phyloP scores from a whole-genome alignment of 1,284 basidiomycete species.

The Apiotrichum brassicae region DNA sequence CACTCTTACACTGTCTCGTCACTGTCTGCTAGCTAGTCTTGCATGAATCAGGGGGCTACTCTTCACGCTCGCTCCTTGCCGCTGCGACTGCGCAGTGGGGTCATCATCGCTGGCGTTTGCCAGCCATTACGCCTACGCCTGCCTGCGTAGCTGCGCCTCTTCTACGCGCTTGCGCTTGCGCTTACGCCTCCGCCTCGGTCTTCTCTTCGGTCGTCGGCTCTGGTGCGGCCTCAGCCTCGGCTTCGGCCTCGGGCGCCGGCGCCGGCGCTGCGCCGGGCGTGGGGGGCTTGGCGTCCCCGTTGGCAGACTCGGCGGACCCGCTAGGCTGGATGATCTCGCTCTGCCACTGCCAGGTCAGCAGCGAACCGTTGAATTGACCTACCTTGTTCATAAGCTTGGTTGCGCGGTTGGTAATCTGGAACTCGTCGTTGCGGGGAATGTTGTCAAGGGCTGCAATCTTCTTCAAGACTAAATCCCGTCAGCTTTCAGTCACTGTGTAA shows the following conservation, averaged over 20 bases:
- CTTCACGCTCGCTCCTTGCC: slow-evolving; percentile 2
- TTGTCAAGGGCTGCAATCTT: slow-evolving; percentile 68
- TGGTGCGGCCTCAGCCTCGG: slow-evolving; percentile 5
- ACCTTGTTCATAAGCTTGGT: slow-evolving; percentile 49
- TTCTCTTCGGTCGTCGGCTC: slow-evolving; percentile 10
- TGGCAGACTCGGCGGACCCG: slow-evolving; percentile 16
- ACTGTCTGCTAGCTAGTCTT: too few relatives aligned
- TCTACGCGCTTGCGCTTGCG: slow-evolving; percentile 3
- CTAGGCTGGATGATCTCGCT: slow-evolving; percentile 19
- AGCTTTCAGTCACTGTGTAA: neutral
- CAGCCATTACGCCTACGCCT: neutral
- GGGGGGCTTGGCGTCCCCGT: slow-evolving; percentile 51
- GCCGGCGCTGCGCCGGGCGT: neutral
- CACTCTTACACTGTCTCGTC: too few relatives aligned
- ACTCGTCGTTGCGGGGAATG: slow-evolving; percentile 77
- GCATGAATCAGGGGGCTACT: slow-evolving; percentile 4
- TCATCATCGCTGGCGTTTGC: neutral
- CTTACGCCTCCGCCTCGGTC: too few relatives aligned
- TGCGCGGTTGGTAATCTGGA: slow-evolving; percentile 72
- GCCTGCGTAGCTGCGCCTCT: too few relatives aligned
- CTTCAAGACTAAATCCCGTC: slow-evolving; percentile 68
- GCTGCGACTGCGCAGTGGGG: slow-evolving; percentile 2
- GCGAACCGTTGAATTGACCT: slow-evolving; percentile 3
- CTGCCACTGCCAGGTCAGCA: neutral
- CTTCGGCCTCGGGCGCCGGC: neutral